Evolutionary conservation across 192 early-diverging fungal genomes (phyloP).

Genomic region (Allomyces arbusculus): DNA sequence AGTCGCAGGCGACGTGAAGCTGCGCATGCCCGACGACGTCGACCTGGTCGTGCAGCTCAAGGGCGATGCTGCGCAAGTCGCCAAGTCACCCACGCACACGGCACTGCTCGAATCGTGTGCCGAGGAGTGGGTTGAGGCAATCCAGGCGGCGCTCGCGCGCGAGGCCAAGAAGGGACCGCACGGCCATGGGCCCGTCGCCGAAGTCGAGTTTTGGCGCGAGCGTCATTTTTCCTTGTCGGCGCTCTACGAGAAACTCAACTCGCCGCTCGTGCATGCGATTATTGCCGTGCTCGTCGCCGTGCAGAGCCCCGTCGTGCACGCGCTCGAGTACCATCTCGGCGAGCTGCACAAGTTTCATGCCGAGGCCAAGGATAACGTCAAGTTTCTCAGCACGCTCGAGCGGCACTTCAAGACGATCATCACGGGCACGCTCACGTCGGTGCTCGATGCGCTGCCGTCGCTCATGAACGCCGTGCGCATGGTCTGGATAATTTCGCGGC

Average conservation of each 20-base stretch:
- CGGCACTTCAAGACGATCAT: constrained; percentile 41
- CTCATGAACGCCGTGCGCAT: constrained; percentile 40
- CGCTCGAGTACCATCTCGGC: constrained; percentile 29
- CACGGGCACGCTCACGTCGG: constrained; percentile 23
- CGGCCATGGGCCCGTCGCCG: constrained; percentile 36
- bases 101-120: constrained; percentile 6
- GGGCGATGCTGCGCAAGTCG: not conserved
- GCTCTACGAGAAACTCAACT: constrained; percentile 34
- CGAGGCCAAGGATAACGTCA: constrained; percentile 44
- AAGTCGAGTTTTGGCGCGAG: constrained; percentile 43
- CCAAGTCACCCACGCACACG: not conserved
- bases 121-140: constrained; percentile 35
- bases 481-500: constrained; percentile 48
- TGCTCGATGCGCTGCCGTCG: constrained; percentile 31
- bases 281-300: constrained; percentile 15
- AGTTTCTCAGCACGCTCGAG: constrained; percentile 39
- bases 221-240: constrained; percentile 29
- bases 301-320: constrained; percentile 14
- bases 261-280: constrained; percentile 32
- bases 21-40: constrained; percentile 30
- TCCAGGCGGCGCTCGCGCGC: constrained; percentile 20
- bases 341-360: constrained; percentile 38
- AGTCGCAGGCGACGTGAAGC: constrained; percentile 28
- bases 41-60: constrained; percentile 4
- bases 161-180: constrained; percentile 27